Evolutionary conservation across 176 grass and related monocot species (phyloP), one percentile per base, ranked within the genome.

Genomic region (Urochloa ruziziensis): DNA sequence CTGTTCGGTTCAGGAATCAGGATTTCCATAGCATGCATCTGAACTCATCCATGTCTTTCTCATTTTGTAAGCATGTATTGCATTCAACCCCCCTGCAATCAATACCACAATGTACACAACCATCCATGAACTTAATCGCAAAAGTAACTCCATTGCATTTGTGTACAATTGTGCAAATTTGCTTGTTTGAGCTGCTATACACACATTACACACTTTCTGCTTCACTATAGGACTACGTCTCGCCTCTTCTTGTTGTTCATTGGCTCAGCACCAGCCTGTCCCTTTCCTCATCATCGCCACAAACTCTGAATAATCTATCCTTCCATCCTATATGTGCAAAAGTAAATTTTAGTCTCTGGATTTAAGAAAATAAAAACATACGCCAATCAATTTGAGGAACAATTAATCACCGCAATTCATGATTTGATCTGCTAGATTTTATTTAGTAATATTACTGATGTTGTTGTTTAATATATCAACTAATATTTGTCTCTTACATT

Each of bases 221-320:
- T 47, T 86, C 58, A 40, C 59, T 79, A 47, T 90, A 88, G 70
- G 4, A 91, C 72, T 66, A 83, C 32, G 21, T 86, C 84, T 49
- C 74, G 39, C 67, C 84, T 90, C 74, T 86, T 90, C 74, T 83
- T 90, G 7, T 44, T 78, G 78, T 83, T 83, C 5, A 40, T 42
- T 15, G 83, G 57, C 16, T 90, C 83, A 0, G 62, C 70, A 51
- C 79, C 79, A 4, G 37, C 67, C 67, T 15, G 83, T 79, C 30
- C 88, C 84, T 86, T 90, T 90, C 60, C 84, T 86, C 84, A 83
- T 90, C 88, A 90, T 90, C 0, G 88, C 80, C 74, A 86, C 84
- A 10, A 90, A 90, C 74, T 86, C 88, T 35, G 84, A 86, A 79
- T 86, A 90, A 74, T 68, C 92, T 87, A 95, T 95, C 77, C 90